phyloP scores from a whole-genome alignment of 495 filamentous ascomycete species.

The Aspergillus saccharolyticus region DNA sequence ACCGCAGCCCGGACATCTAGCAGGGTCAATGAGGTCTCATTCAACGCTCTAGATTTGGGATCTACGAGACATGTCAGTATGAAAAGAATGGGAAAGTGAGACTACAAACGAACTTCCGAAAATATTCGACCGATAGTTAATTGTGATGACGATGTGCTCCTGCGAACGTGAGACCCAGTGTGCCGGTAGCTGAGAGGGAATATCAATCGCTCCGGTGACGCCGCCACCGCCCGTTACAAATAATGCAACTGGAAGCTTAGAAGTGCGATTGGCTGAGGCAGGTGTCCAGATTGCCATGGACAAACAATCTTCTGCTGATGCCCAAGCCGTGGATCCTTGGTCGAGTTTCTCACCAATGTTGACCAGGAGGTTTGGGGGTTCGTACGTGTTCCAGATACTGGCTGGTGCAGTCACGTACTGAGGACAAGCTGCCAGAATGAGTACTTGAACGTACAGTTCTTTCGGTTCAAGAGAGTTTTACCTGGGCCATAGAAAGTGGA shows the following conservation, averaged over 20 bases:
- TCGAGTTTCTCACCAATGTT: constrained; percentile 11
- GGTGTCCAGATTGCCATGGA: constrained; percentile 21
- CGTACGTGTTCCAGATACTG: constrained; percentile 16
- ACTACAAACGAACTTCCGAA: constrained; percentile 19
- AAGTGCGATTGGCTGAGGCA: constrained; percentile 3
- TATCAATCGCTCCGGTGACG: constrained; percentile 33
- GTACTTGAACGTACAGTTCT: not conserved
- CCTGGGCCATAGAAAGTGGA: constrained; percentile 12
- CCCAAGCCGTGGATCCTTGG: constrained; percentile 15
- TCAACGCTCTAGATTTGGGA: constrained; percentile 19
- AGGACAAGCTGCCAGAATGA: constrained; percentile 4
- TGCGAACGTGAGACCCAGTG: constrained; percentile 43
- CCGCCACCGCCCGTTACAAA: constrained; percentile 16
- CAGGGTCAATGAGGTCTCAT: constrained; percentile 43
- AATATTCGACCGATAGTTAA: constrained; percentile 38
- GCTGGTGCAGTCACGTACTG: constrained; percentile 8
- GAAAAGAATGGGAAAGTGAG: too few species aligned
- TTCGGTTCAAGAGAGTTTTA: not conserved
- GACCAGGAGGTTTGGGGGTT: constrained; percentile 11
- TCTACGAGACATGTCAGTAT: constrained; percentile 32
- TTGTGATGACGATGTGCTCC: constrained; percentile 48
- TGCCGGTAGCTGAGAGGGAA: constrained; percentile 40
- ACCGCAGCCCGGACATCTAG: constrained; percentile 59
- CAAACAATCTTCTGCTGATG: constrained; percentile 18
- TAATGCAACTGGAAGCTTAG: constrained; percentile 15